phyloP scores from a whole-genome alignment of 2,329 filamentous ascomycete species.

The Colletotrichum euphorbiae region DNA sequence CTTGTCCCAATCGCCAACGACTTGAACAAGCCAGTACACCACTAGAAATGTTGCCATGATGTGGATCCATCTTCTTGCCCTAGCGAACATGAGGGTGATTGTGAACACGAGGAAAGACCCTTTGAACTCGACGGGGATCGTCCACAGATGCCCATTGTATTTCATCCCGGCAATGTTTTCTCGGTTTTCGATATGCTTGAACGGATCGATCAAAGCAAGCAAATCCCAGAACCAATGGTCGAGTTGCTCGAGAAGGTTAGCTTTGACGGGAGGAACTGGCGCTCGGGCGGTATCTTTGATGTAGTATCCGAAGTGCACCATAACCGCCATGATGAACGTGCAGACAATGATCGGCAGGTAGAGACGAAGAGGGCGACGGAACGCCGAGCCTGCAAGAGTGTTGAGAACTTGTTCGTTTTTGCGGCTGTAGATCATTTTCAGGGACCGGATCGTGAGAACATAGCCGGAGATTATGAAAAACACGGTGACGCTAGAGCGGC shows the following conservation, averaged over 20 bases:
- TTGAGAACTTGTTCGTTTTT: slow-evolving; percentile 52
- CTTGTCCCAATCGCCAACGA: slow-evolving; percentile 16
- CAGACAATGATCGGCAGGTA: slow-evolving; percentile 63
- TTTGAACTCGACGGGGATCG: slow-evolving; percentile 70
- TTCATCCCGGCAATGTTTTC: slow-evolving; percentile 41
- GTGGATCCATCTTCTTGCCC: slow-evolving; percentile 54
- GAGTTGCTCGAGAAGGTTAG: slow-evolving; percentile 52
- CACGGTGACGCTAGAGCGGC: slow-evolving; percentile 66
- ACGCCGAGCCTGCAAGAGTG: slow-evolving; percentile 61
- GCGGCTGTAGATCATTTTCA: slow-evolving; percentile 56
- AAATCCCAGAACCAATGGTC: slow-evolving; percentile 55
- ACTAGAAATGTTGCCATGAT: slow-evolving; percentile 54
- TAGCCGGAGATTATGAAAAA: slow-evolving; percentile 75
- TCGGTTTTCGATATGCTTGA: slow-evolving; percentile 29
- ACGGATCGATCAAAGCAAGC: slow-evolving; percentile 42
- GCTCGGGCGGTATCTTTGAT: neutral
- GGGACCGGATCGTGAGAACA: slow-evolving; percentile 64
- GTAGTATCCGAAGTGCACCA: slow-evolving; percentile 42
- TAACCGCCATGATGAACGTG: slow-evolving; percentile 55
- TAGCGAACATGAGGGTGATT: slow-evolving; percentile 61
- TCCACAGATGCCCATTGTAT: slow-evolving; percentile 72
- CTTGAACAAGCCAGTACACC: slow-evolving; percentile 51
- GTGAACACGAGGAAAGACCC: slow-evolving; percentile 69
- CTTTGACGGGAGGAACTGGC: neutral
- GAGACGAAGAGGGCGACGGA: slow-evolving; percentile 63